Evolutionary conservation across 1,284 basidiomycete genomes (phyloP).

Genomic region (Ustilago curta): DNA sequence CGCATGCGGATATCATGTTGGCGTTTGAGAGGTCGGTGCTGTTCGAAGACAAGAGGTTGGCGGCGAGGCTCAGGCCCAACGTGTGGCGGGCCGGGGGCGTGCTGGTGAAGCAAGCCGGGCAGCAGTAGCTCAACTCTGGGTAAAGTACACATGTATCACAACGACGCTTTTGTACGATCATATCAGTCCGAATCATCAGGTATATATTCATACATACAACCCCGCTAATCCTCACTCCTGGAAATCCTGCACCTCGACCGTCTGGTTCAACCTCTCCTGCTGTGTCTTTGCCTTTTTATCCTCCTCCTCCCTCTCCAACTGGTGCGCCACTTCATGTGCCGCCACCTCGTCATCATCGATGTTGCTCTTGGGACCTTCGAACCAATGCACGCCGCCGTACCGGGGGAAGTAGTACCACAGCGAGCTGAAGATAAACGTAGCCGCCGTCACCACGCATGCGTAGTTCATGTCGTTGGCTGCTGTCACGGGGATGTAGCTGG

Average conservation of each 20-base stretch:
- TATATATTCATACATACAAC: neutral
- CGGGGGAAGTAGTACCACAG: constrained; percentile 52
- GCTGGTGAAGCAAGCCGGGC: constrained; percentile 4
- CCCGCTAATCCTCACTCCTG: constrained; percentile 15
- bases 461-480: constrained; percentile 52
- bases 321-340: constrained; percentile 23
- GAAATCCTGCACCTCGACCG: constrained; percentile 31
- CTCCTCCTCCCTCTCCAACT: constrained; percentile 29
- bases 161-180: no score
- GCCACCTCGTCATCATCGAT: constrained; percentile 44
- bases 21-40: constrained; percentile 43
- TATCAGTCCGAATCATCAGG: no score
- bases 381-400: constrained; percentile 50
- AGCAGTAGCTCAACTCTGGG: neutral
- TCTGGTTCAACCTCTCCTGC: constrained; percentile 30
- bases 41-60: constrained; percentile 25
- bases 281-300: constrained; percentile 26
- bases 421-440: constrained; percentile 41
- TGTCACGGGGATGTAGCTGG: constrained; percentile 38
- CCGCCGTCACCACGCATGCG: constrained; percentile 48
- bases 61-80: constrained; percentile 18
- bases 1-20: constrained; percentile 53
- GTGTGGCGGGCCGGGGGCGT: constrained; percentile 25
- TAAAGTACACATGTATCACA: no score
- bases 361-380: constrained; percentile 47